A percentile compares a stretch with the other conserved stretches of the same genome.
phyloP scores from a whole-genome alignment of 163 green algal genomes.

The Scenedesmus sp. region DNA sequence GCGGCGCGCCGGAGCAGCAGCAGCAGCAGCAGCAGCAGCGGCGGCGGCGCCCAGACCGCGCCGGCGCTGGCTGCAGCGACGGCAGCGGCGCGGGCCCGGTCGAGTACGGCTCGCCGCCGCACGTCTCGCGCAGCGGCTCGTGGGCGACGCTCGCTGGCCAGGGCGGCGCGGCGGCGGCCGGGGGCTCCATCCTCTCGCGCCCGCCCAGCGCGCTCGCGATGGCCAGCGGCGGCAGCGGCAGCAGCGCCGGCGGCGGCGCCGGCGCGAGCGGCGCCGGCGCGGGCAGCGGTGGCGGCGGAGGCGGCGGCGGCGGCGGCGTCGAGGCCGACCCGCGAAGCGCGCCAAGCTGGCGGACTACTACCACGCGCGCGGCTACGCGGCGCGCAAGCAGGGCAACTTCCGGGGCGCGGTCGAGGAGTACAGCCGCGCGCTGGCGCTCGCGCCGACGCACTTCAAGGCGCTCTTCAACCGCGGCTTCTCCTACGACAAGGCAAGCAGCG shows the following conservation, averaged over 20 bases:
- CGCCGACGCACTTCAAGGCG: constrained; percentile 79
- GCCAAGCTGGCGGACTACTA: constrained; percentile 61
- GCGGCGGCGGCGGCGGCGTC: not conserved
- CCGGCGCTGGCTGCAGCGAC: not conserved
- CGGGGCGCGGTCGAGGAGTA: constrained; percentile 75
- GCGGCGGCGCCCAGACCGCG: constrained; percentile 4
- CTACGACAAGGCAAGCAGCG: constrained; percentile 87
- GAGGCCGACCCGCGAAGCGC: constrained; percentile 24
- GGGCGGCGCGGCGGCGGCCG: not conserved
- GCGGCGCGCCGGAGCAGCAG: not conserved
- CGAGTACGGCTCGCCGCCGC: constrained; percentile 30
- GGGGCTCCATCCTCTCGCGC: constrained; percentile 12
- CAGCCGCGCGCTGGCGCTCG: constrained; percentile 62
- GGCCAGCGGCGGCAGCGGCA: not conserved
- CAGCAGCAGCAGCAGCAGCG: constrained; percentile 13
- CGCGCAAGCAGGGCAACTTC: constrained; percentile 75
- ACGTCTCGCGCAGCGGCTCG: constrained; percentile 33
- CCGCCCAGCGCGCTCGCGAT: constrained; percentile 8
- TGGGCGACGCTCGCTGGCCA: constrained; percentile 2
- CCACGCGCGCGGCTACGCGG: constrained; percentile 69
- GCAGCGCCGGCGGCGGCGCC: constrained; percentile 1
- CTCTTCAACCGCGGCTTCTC: constrained; percentile 89
- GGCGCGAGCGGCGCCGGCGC: too few species aligned
- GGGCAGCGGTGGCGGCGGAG: not conserved
- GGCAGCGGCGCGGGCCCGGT: constrained; percentile 16